Percentiles rank a stretch among this genome's conserved stretches.
Evolutionary conservation across 1,284 basidiomycete species (phyloP).

Genomic region (Wolfiporia cocos): DNA sequence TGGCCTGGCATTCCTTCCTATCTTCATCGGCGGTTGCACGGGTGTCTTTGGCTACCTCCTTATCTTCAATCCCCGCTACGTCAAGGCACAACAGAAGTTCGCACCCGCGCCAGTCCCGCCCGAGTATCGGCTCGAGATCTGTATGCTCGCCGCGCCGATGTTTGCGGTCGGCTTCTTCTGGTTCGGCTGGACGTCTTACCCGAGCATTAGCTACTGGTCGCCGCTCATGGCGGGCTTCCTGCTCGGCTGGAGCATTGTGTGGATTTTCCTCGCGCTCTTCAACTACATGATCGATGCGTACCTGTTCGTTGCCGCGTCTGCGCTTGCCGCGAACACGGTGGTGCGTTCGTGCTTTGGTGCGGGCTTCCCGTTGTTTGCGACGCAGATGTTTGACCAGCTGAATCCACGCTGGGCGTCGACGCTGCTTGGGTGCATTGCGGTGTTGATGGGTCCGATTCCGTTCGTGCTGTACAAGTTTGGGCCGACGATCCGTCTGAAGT

Average conservation of each 20-base stretch:
- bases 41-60: slow-evolving; percentile 21
- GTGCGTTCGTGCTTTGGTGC: slow-evolving; percentile 32
- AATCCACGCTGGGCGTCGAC: slow-evolving; percentile 30
- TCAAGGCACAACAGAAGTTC: slow-evolving; percentile 22
- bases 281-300: slow-evolving; percentile 36
- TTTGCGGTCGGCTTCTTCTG: slow-evolving; percentile 39
- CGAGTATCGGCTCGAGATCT: slow-evolving; percentile 40
- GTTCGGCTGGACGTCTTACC: slow-evolving; percentile 39
- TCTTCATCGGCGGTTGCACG: slow-evolving; percentile 31
- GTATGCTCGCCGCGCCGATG: slow-evolving; percentile 34
- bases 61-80: slow-evolving; percentile 29
- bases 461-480: slow-evolving; percentile 29
- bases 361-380: slow-evolving; percentile 31
- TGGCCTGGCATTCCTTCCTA: slow-evolving; percentile 41
- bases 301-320: slow-evolving; percentile 32
- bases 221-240: slow-evolving; percentile 23
- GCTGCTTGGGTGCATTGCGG: slow-evolving; percentile 26
- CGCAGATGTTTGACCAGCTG: slow-evolving; percentile 30
- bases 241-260: slow-evolving; percentile 25
- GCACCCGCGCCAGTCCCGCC: slow-evolving; percentile 35
- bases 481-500: slow-evolving; percentile 21
- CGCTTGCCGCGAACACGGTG: slow-evolving; percentile 32
- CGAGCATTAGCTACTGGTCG: slow-evolving; percentile 26
- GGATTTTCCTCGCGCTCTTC: slow-evolving; percentile 28
- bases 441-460: slow-evolving; percentile 29